Base-by-base conservation (phyloP, 179 eudicot species). In the Spergularia azorica region DNA sequence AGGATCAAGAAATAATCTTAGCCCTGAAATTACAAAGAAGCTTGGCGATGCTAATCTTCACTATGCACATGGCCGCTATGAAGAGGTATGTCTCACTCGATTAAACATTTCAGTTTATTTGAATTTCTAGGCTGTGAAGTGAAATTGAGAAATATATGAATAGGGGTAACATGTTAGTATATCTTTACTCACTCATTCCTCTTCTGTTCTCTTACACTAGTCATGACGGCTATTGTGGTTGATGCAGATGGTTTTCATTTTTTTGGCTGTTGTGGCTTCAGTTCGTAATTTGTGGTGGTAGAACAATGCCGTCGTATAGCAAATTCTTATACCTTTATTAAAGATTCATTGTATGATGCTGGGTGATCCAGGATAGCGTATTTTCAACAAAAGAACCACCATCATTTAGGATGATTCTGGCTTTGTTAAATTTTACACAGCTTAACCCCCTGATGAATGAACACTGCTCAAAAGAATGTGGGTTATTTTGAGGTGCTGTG, bases 11-110 rank as follows among this genome's bases (percentile, higher is more conserved):
- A 93, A 85, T 62, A 95, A 89, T 82, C 83, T 82, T 60, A 84
- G 70, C 77, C 91, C 96, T 71, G 95, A 90, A 83, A 79, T 91
- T 67, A 82, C 91, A 43, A 81, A 77, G 83, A 91, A 88, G 85
- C 90, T 93, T 76, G 98, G 98, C 78, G 93, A 89, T 76, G 98
- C 98, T 67, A 90, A 87, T 72, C 95, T 93, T 76, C 91, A 88
- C 79, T 93, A 87, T 87, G 96, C 92, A 14, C 88, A 83, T 84
- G 90, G 91, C 66, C 90, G 83, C 51, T 88, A 85, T 78, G 97
- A 93, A 71, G 93, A 90, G 86, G 98, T 95, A 83, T 63, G 79
- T 70, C 57, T 59, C 68, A 50, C 63, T 20, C 79, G 56, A 39
- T 16, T 41, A 7, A 54, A 57, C 32, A 7, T 63, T 36, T 63